Evolutionary conservation across 257 asterid species (phyloP).

Genomic region (Jacaranda mimosifolia): DNA sequence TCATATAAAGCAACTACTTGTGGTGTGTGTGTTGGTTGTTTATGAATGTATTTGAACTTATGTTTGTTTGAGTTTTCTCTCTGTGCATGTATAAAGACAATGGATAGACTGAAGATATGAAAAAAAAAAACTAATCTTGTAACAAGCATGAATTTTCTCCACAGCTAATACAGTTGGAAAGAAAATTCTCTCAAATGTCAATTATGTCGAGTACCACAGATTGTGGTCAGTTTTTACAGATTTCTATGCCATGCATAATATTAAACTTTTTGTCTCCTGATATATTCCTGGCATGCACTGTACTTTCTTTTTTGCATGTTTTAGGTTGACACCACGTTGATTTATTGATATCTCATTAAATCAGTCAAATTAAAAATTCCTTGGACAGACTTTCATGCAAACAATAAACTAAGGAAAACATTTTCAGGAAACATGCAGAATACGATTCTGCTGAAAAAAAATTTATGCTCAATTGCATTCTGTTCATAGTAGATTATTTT

Average conservation of each 20-base stretch:
- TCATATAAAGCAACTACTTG: not conserved
- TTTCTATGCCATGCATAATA: not conserved
- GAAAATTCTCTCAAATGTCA: not conserved
- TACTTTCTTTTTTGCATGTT: too few relatives aligned
- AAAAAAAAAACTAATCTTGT: not conserved
- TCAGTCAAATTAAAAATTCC: too few relatives aligned
- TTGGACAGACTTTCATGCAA: too few relatives aligned
- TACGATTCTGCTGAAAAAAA: too few relatives aligned
- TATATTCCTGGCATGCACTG: too few relatives aligned
- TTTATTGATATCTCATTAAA: too few relatives aligned
- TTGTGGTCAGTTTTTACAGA: not conserved
- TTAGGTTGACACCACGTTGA: too few relatives aligned
- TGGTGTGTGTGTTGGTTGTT: not conserved
- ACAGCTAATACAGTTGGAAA: not conserved
- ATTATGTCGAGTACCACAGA: not conserved
- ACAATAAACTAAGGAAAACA: too few relatives aligned
- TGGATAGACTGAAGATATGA: not conserved
- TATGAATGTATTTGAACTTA: not conserved
- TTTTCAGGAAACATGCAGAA: too few relatives aligned
- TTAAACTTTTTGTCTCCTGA: not conserved
- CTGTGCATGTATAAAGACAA: not conserved
- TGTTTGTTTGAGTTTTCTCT: not conserved
- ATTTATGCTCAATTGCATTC: too few relatives aligned
- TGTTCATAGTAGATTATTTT: too few relatives aligned
- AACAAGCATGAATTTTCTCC: slow-evolving; percentile 8